These are phyloP conservation scores for Lachancea sp. DNA, from an alignment of 805 yeast species.

Conservation along the genomic window DNA sequence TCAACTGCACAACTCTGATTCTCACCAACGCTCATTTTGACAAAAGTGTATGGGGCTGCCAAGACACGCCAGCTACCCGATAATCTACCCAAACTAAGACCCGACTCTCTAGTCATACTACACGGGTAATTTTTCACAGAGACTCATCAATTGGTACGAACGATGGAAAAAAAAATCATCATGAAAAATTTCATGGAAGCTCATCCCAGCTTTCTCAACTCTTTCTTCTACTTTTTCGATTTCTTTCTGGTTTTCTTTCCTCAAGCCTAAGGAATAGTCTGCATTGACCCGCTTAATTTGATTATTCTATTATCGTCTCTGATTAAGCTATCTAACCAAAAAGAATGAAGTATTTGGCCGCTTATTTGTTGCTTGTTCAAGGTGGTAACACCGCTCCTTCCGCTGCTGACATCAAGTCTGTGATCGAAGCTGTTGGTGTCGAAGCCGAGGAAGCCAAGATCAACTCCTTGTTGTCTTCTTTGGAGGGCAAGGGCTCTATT, in stretches of 20 bases:
- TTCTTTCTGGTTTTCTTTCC: constrained; percentile 4
- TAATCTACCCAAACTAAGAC: no score
- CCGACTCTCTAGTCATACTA: no score
- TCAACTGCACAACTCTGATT: no score
- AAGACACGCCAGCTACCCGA: no score
- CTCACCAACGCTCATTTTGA: no score
- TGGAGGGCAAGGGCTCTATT: constrained; percentile 65
- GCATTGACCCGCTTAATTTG: constrained; percentile 34
- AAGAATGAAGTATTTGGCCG: constrained; percentile 84
- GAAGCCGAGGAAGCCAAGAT: constrained; percentile 77
- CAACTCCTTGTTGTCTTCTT: constrained; percentile 61
- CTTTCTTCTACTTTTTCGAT: constrained; percentile 4
- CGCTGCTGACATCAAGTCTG: constrained; percentile 65
- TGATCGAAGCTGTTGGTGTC: constrained; percentile 69
- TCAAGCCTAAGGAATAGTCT: constrained; percentile 33
- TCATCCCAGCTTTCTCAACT: background rate
- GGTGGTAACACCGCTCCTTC: constrained; percentile 83
- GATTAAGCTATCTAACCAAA: background rate
- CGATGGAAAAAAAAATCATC: constrained; percentile 7
- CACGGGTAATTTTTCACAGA: no score
- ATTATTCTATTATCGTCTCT: constrained; percentile 28
- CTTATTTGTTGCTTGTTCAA: constrained; percentile 82
- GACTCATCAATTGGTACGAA: no score
- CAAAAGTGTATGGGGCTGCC: no score
- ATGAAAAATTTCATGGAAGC: constrained; percentile 4